Evolutionary conservation across 2,329 filamentous ascomycete species (phyloP).

Genomic region (Aureobasidium sp.): DNA sequence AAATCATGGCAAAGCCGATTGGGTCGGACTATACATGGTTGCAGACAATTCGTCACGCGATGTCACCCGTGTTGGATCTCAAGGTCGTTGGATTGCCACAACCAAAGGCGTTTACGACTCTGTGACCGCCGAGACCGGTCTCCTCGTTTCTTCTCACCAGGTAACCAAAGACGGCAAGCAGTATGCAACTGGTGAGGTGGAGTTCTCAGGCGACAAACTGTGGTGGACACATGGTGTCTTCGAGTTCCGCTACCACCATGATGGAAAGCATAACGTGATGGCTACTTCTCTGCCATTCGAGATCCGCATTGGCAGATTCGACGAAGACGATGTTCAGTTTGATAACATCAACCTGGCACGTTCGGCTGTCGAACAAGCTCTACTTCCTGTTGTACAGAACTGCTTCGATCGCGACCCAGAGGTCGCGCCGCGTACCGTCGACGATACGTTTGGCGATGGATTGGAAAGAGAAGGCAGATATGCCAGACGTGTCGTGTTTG

Average conservation of each 20-base stretch:
- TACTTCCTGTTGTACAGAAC: slow-evolving; percentile 79
- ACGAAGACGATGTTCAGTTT: slow-evolving; percentile 60
- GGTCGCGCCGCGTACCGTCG: slow-evolving; percentile 71
- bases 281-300: slow-evolving; percentile 90
- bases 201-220: slow-evolving; percentile 85
- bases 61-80: slow-evolving; percentile 72
- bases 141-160: slow-evolving; percentile 61
- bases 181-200: slow-evolving; percentile 69
- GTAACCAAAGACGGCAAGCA: slow-evolving; percentile 45
- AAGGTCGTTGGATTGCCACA: slow-evolving; percentile 83
- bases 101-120: slow-evolving; percentile 71
- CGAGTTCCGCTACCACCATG: slow-evolving; percentile 95
- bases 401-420: slow-evolving; percentile 90
- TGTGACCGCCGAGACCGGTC: slow-evolving; percentile 65
- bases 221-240: slow-evolving; percentile 98
- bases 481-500: slow-evolving; percentile 83
- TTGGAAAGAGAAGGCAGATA: slow-evolving; percentile 87
- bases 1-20: slow-evolving; percentile 84
- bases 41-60: slow-evolving; percentile 86
- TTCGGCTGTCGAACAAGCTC: slow-evolving; percentile 63
- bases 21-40: slow-evolving; percentile 94
- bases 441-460: slow-evolving; percentile 76
- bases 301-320: slow-evolving; percentile 73
- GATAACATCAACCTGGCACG: slow-evolving; percentile 57
- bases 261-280: slow-evolving; percentile 88